Percentiles rank a stretch among this genome's conserved stretches.
Conservation (phyloP, 2,329 filamentous ascomycete genomes). For the Purpureocillium lavendulum region DNA sequence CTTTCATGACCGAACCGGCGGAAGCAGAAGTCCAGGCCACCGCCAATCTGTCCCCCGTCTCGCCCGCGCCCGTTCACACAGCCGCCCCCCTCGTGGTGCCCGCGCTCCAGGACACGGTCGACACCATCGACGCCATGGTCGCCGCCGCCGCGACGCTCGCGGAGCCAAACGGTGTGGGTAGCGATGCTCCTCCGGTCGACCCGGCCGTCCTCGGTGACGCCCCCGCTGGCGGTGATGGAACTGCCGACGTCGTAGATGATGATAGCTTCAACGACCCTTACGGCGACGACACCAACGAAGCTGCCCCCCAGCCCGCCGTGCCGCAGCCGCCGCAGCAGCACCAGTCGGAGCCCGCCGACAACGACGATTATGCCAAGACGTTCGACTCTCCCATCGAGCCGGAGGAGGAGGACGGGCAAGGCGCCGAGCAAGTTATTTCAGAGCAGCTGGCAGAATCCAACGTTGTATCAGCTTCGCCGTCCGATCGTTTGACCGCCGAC, state of each 20-base stretch:
- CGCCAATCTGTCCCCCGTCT: constrained; percentile 43
- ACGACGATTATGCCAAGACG: constrained; percentile 42
- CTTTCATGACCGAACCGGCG: constrained; percentile 35
- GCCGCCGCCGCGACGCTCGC: constrained; percentile 18
- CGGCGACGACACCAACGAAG: constrained; percentile 18
- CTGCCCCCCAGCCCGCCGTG: constrained; percentile 17
- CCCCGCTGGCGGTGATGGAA: constrained; percentile 23
- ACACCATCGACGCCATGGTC: constrained; percentile 39
- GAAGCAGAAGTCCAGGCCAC: constrained; percentile 41
- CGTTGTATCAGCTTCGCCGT: constrained; percentile 26
- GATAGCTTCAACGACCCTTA: constrained; percentile 42
- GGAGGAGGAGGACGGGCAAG: constrained; percentile 26
- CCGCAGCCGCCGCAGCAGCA: constrained; percentile 20
- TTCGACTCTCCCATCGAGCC: constrained; percentile 38
- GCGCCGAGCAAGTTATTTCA: constrained; percentile 16
- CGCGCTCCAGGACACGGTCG: constrained; percentile 43
- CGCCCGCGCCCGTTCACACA: constrained; percentile 38
- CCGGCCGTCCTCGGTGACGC: constrained; percentile 16
- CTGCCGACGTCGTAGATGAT: constrained; percentile 32
- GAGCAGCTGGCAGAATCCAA: constrained; percentile 33
- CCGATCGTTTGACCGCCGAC: constrained; percentile 26
- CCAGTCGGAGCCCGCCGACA: constrained; percentile 23
- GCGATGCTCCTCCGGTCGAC: constrained; percentile 20
- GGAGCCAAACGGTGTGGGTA: constrained; percentile 14
- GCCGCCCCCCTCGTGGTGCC: constrained; percentile 39